These are phyloP conservation scores for Auxenochlorella pyrenoidosa DNA, from an alignment of 139 green algal genomes.

Conservation along the genomic window DNA sequence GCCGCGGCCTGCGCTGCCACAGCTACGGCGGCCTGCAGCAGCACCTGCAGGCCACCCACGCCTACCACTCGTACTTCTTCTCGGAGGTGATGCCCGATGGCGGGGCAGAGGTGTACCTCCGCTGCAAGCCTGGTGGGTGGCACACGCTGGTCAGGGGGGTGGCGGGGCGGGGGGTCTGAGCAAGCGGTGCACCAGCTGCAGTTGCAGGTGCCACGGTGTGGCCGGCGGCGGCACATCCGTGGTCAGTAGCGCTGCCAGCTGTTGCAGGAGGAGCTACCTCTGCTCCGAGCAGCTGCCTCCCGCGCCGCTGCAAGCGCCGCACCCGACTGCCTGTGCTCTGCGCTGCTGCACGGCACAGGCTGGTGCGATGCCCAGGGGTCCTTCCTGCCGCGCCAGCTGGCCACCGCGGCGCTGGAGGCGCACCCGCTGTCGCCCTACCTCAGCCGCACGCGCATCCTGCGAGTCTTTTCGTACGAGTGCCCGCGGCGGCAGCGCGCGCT, in stretches of 20 bases:
- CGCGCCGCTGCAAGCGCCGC: too few species aligned
- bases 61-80: conserved; percentile 32
- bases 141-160: background rate
- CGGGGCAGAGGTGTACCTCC: conserved; percentile 15
- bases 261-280: too few species aligned
- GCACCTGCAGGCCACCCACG: conserved; percentile 35
- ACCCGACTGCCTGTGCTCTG: too few species aligned
- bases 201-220: background rate
- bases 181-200: too few species aligned
- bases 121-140: conserved; percentile 38
- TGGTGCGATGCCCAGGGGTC: background rate
- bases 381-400: background rate
- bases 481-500: background rate
- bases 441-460: background rate
- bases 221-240: too few species aligned
- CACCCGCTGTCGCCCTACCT: conserved; percentile 2
- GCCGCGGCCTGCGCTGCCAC: conserved; percentile 24
- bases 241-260: background rate
- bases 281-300: too few species aligned
- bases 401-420: background rate
- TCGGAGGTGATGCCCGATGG: background rate
- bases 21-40: conserved; percentile 34
- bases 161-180: background rate
- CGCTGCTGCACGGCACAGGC: background rate
- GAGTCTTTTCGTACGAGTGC: background rate